phyloP scores from a whole-genome alignment of 768 basidiomycete species.

The Rhizopogon sp. region DNA sequence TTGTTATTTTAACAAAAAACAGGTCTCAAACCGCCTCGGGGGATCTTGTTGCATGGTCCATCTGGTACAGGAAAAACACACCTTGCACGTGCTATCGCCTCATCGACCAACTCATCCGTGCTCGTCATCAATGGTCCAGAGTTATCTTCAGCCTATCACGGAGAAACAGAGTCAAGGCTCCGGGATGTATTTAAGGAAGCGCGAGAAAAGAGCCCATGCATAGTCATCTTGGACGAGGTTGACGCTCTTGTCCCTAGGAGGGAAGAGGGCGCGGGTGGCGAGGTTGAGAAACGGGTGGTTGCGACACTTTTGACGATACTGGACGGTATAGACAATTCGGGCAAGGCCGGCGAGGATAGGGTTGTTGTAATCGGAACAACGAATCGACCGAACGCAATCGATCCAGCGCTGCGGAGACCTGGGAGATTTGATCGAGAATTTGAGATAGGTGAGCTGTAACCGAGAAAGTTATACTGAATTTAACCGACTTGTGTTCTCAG shows the following conservation, averaged over 20 bases:
- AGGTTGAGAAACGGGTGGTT: slow-evolving; percentile 95
- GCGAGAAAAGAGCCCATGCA: slow-evolving; percentile 75
- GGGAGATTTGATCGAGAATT: slow-evolving; percentile 94
- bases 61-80: slow-evolving; percentile 99
- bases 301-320: slow-evolving; percentile 92
- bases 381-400: slow-evolving; percentile 92
- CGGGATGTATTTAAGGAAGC: slow-evolving; percentile 90
- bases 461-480: not conserved
- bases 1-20: slow-evolving; percentile 3
- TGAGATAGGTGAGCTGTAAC: slow-evolving; percentile 67
- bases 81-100: slow-evolving; percentile 89
- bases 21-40: slow-evolving; percentile 95
- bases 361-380: slow-evolving; percentile 97
- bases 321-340: slow-evolving; percentile 74
- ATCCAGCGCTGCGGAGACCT: slow-evolving; percentile 85
- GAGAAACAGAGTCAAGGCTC: slow-evolving; percentile 90
- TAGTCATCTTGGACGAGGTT: slow-evolving; percentile 93
- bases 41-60: slow-evolving; percentile 91
- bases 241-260: slow-evolving; percentile 90
- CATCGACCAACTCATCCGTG: slow-evolving; percentile 81
- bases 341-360: slow-evolving; percentile 40
- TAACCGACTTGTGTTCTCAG: slow-evolving; percentile 31
- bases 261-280: slow-evolving; percentile 86
- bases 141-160: slow-evolving; percentile 92
- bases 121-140: slow-evolving; percentile 95